phyloP scores from a whole-genome alignment of 2,329 filamentous ascomycete species.

The Fusarium torreyae region DNA sequence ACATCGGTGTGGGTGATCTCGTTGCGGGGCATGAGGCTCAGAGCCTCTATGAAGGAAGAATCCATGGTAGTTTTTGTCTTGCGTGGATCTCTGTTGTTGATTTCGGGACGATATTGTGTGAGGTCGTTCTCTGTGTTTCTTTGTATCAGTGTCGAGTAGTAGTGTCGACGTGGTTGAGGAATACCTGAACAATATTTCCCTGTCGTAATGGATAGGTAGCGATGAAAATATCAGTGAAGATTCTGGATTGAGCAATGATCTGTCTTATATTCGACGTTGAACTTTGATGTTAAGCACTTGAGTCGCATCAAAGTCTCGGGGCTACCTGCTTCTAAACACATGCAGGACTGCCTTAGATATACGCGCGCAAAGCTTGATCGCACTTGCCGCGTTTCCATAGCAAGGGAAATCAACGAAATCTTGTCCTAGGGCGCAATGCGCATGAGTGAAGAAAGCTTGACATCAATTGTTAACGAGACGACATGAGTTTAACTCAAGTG shows the following conservation, averaged over 20 bases:
- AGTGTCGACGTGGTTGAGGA: neutral
- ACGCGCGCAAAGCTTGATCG: neutral
- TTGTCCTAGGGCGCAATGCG: no score
- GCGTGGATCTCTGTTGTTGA: neutral
- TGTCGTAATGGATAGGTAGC: neutral
- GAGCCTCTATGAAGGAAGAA: neutral
- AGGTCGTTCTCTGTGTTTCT: neutral
- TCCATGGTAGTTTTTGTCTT: neutral
- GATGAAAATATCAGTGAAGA: neutral
- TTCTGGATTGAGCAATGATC: neutral
- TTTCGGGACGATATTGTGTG: slow-evolving; percentile 1
- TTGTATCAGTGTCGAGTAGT: neutral
- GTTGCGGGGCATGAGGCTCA: slow-evolving; percentile 8
- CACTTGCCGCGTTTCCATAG: neutral
- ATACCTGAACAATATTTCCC: slow-evolving; percentile 21
- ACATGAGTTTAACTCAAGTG: no score
- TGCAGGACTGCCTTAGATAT: neutral
- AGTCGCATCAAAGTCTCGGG: neutral
- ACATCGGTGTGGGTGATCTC: slow-evolving; percentile 1
- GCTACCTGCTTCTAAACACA: neutral
- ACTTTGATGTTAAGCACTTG: neutral
- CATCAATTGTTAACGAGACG: no score
- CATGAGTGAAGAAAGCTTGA: no score
- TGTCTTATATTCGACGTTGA: neutral
- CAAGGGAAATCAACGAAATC: no score